Base-by-base conservation (phyloP, 1,139 yeast genomes). In the Geotrichum candidum region DNA sequence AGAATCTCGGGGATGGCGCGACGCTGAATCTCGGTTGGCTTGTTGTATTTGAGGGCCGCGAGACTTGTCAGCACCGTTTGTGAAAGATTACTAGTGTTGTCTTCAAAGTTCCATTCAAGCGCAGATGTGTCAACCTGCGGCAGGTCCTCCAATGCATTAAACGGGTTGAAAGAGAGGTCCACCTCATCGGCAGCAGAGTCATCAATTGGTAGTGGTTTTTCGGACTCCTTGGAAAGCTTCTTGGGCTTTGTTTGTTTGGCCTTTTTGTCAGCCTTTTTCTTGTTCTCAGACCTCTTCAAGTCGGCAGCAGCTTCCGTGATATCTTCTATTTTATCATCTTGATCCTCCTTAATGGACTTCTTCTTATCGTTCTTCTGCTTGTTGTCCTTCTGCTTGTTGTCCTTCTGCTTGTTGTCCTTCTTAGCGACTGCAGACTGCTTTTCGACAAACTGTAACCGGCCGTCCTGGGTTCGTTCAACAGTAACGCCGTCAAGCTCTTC, bases 401-500 rank as follows among this genome's bases (percentile, higher is more conserved):
- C 54, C 53, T 61, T 45, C 5, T 35, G 53, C 41, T 55, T 48
- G 22, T 33, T 51, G 45, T 54, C 41, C 31, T 41, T 69, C 53
- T 64, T 63, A 61, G 60, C 66, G 63, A 58, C 67, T 67, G 35
- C 46, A 51, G 3, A 18, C 31, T 46, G 58, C 46, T 61, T 61
- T 23, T 85, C 83, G 29, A 83, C 74, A 69, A 89, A 89, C 67
- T 82, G 82, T 0, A 87, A 84, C 64, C 79, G 78, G 18, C 96
- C 96, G 62, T 84, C 78, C 2, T 84, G 83, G 61, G 84, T 79
- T 65, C 61, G 51, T 83, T 83, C 72, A 4, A 92, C 92, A 68
- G 83, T 92, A 29, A 92, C 97, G 33, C 97, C 97, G 60, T 91
- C 97, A 60, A 94, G 82, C 73, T 94, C 99, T 73, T 94, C 98